These are phyloP conservation scores for Penicillium oxalicum DNA, from an alignment of 2,329 filamentous ascomycete genomes.

Conservation along the genomic window DNA sequence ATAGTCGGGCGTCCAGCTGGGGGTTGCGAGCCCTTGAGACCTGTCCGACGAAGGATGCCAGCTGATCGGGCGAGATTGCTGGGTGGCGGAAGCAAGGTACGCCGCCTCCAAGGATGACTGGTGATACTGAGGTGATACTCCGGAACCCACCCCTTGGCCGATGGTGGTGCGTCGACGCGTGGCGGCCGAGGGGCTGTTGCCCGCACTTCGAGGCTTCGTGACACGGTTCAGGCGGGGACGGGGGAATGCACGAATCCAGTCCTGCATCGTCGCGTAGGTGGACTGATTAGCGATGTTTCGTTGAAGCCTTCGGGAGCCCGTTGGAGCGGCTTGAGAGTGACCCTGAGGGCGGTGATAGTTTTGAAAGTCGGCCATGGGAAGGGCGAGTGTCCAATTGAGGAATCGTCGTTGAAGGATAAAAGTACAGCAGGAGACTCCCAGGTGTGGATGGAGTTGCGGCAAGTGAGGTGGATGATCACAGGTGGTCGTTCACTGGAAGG, in stretches of 20 bases:
- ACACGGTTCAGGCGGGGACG: conserved; percentile 51
- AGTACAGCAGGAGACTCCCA: no score
- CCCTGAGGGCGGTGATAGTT: conserved; percentile 17
- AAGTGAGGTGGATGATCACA: no score
- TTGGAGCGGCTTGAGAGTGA: conserved; percentile 19
- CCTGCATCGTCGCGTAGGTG: conserved; percentile 28
- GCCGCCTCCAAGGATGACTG: conserved; percentile 43
- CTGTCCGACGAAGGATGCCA: conserved; percentile 63
- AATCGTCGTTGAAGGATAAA: no score
- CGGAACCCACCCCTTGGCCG: conserved; percentile 40
- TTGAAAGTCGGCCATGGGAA: conserved; percentile 26
- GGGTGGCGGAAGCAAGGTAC: conserved; percentile 35
- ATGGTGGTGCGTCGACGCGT: conserved; percentile 51
- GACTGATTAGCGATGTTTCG: conserved; percentile 19
- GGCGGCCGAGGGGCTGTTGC: conserved; percentile 57
- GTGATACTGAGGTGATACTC: conserved; percentile 34
- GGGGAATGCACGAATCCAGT: conserved; percentile 44
- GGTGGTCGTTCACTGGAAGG: no score
- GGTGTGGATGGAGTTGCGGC: no score
- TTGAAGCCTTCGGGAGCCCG: conserved; percentile 25
- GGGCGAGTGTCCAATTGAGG: background rate
- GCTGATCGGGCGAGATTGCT: conserved; percentile 58
- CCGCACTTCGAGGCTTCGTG: conserved; percentile 60
- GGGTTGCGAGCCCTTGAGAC: conserved; percentile 25
- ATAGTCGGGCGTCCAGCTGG: conserved; percentile 18